Conservation (phyloP, 345 rosid genomes). For the Nephelium lappaceum region DNA sequence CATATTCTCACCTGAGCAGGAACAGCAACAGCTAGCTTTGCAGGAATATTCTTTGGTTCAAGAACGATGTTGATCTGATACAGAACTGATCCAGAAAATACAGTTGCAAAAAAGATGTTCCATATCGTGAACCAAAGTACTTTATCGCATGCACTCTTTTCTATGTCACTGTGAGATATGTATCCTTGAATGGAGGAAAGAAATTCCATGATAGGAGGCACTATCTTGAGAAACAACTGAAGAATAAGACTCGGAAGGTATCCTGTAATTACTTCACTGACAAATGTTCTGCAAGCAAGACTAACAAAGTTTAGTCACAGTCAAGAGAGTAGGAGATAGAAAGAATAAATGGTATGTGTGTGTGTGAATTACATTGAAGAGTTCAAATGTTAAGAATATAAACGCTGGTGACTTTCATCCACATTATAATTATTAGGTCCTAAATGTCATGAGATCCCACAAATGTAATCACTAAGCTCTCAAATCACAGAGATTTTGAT, state of each 20-base stretch:
- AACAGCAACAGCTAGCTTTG: slow-evolving; percentile 79
- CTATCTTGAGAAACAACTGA: slow-evolving; percentile 70
- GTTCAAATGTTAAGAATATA: background rate
- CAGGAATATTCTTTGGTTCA: slow-evolving; percentile 72
- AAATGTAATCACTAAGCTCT: background rate
- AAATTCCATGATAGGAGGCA: slow-evolving; percentile 90
- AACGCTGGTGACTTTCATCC: background rate
- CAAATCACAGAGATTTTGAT: background rate
- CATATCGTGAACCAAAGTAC: slow-evolving; percentile 96
- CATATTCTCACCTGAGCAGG: slow-evolving; percentile 82
- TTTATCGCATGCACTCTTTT: slow-evolving; percentile 92
- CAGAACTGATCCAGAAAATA: slow-evolving; percentile 83
- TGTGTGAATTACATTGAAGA: slow-evolving; percentile 14
- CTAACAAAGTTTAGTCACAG: slow-evolving; percentile 16
- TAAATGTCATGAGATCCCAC: background rate
- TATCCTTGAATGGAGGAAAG: slow-evolving; percentile 94
- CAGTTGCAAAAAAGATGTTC: slow-evolving; percentile 92
- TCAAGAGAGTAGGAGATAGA: background rate
- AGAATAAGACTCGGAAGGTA: slow-evolving; percentile 96
- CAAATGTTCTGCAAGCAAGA: slow-evolving; percentile 67
- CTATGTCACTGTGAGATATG: slow-evolving; percentile 76
- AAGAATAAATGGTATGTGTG: background rate
- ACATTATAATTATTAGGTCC: background rate
- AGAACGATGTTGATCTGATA: slow-evolving; percentile 64
- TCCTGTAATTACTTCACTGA: slow-evolving; percentile 80